A percentile compares a stretch with the other conserved stretches of the same genome.
Evolutionary conservation across 2,329 filamentous ascomycete genomes (phyloP).

Genomic region (Sordariomycetes sp.): DNA sequence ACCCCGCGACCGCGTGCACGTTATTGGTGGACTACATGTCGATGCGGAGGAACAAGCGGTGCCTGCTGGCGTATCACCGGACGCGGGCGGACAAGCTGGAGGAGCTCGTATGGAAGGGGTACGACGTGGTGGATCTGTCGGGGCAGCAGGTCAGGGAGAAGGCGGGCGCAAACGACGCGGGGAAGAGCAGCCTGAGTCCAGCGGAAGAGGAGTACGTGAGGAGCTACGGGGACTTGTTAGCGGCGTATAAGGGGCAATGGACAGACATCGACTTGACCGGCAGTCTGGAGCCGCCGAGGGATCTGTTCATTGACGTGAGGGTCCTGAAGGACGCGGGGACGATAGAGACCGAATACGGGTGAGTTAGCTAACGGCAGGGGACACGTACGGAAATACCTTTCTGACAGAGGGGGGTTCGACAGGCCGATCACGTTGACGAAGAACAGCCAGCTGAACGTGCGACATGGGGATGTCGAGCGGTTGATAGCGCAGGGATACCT

Average conservation of each 20-base stretch:
- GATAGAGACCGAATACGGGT: constrained; percentile 99
- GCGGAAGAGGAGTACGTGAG: constrained; percentile 96
- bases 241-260: constrained; percentile 98
- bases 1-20: constrained; percentile 77
- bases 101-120: constrained; percentile 84
- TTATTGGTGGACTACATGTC: constrained; percentile 88
- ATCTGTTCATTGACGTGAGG: constrained; percentile 93
- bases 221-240: constrained; percentile 81
- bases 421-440: constrained; percentile 94
- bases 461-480: constrained; percentile 89
- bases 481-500: constrained; percentile 91
- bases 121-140: constrained; percentile 66
- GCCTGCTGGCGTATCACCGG: constrained; percentile 85
- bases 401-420: constrained; percentile 10
- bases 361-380: constrained; percentile 22
- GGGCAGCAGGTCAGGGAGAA: constrained; percentile 29
- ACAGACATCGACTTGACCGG: constrained; percentile 95
- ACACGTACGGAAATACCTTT: constrained; percentile 1
- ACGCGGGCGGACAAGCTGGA: constrained; percentile 86
- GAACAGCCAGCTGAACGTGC: constrained; percentile 96
- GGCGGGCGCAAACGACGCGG: constrained; percentile 30
- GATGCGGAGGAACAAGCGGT: constrained; percentile 94
- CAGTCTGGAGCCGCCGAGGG: constrained; percentile 83
- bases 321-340: constrained; percentile 95
- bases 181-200: constrained; percentile 72